Conservation (phyloP, 2,329 filamentous ascomycete species). For the Pseudocercospora fuligena region DNA sequence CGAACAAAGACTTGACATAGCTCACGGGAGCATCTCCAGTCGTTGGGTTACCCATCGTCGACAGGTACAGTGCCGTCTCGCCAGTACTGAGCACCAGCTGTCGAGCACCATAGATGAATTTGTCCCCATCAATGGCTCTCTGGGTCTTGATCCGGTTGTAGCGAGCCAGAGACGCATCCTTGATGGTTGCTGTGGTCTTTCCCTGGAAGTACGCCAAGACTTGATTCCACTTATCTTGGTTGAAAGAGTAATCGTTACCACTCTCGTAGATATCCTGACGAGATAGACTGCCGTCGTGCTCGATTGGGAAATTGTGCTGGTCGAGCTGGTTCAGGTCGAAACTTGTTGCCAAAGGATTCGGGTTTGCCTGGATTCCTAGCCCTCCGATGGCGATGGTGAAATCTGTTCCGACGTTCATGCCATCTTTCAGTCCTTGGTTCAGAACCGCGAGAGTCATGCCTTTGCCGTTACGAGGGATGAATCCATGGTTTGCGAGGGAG, state of each 20-base stretch:
- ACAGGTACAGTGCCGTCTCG: constrained; percentile 18
- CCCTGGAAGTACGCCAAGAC: constrained; percentile 35
- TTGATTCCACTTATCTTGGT: constrained; percentile 37
- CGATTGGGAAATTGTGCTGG: constrained; percentile 42
- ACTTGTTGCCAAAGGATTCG: constrained; percentile 21
- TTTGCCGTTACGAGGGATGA: constrained; percentile 13
- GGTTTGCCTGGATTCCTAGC: constrained; percentile 28
- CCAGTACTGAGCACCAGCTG: constrained; percentile 15
- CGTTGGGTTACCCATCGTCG: constrained; percentile 19
- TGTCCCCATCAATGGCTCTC: constrained; percentile 13
- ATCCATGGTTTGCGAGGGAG: constrained; percentile 13
- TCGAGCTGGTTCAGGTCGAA: constrained; percentile 34
- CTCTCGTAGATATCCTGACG: constrained; percentile 39
- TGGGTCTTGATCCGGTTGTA: constrained; percentile 7
- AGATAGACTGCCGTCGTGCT: constrained; percentile 43
- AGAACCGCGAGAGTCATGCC: neutral
- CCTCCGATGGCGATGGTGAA: constrained; percentile 31
- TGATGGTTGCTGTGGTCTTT: constrained; percentile 15
- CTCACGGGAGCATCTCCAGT: constrained; percentile 21
- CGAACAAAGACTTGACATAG: constrained; percentile 29
- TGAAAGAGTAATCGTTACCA: constrained; percentile 43
- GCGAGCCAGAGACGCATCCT: neutral
- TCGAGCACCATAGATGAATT: constrained; percentile 15
- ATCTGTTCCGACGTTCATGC: constrained; percentile 33
- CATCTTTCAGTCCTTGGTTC: constrained; percentile 4